Conservation (phyloP, 768 basidiomycete species). For the Kwoniella pini region DNA sequence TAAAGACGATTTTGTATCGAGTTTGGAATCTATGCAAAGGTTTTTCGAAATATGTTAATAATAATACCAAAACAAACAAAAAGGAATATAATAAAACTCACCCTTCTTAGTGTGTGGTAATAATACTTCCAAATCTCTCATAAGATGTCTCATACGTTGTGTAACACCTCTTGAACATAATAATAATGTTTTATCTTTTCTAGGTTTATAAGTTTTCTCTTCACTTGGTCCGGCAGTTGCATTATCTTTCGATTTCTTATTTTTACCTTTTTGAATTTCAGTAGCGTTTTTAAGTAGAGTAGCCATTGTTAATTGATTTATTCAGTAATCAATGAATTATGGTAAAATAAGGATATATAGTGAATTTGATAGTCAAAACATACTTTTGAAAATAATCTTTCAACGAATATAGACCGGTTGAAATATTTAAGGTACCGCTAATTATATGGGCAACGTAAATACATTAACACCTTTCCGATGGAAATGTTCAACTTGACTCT, state of each 20-base stretch:
- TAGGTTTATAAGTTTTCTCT: conserved; percentile 60
- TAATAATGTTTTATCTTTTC: conserved; percentile 92
- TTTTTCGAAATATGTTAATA: no score
- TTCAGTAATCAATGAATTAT: no score
- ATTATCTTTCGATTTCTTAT: conserved; percentile 25
- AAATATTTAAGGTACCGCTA: not conserved
- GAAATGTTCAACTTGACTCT: not conserved
- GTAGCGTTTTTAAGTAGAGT: conserved; percentile 33
- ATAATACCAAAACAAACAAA: no score
- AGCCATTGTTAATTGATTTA: conserved; percentile 39
- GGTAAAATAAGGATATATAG: no score
- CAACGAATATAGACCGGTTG: not conserved
- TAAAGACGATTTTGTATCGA: conserved; percentile 93
- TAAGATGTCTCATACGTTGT: conserved; percentile 93
- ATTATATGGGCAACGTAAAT: not conserved
- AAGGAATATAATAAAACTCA: conserved; percentile 52
- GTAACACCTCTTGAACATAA: conserved; percentile 92
- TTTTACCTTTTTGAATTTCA: conserved; percentile 33
- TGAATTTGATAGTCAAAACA: no score
- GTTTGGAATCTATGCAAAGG: conserved; percentile 78
- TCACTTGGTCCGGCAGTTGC: conserved; percentile 17
- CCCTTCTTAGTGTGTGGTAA: conserved; percentile 97
- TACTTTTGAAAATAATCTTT: not conserved
- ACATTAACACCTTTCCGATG: not conserved
- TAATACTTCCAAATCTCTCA: conserved; percentile 87